Percentiles rank a stretch among this genome's conserved stretches.
phyloP scores from a whole-genome alignment of 148 eudicot genomes.

The Rhododendron molle region DNA sequence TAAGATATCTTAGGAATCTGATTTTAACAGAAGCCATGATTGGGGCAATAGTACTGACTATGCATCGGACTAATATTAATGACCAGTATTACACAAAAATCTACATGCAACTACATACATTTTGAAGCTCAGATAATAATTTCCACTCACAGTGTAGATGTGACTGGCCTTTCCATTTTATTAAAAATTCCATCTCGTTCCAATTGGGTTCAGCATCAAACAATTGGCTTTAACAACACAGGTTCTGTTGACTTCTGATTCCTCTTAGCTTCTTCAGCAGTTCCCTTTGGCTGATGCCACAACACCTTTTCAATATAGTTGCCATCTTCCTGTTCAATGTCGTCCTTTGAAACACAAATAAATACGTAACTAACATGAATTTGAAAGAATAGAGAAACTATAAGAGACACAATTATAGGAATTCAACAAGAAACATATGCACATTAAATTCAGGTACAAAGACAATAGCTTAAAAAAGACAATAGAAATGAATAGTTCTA shows the following conservation, averaged over 20 bases:
- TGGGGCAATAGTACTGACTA: background rate
- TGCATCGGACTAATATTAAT: background rate
- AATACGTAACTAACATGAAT: background rate
- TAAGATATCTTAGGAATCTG: background rate
- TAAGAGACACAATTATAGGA: background rate
- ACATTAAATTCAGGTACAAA: background rate
- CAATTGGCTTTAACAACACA: conserved; percentile 34
- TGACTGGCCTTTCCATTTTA: conserved; percentile 98
- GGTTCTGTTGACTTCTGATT: conserved; percentile 58
- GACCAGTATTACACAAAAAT: background rate
- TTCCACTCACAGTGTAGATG: conserved; percentile 97
- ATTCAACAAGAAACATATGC: background rate
- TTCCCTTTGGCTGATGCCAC: conserved; percentile 97
- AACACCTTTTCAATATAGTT: conserved; percentile 87
- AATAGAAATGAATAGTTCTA: background rate
- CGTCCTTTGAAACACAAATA: conserved; percentile 46
- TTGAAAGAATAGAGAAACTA: background rate
- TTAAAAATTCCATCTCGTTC: conserved; percentile 85
- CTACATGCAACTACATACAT: conserved; percentile 41
- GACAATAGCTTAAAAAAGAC: background rate
- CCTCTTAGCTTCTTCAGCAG: conserved; percentile 84
- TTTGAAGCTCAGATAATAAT: conserved; percentile 69
- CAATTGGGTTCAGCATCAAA: conserved; percentile 83
- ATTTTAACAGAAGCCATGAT: background rate
- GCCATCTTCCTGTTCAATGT: conserved; percentile 81